Base-by-base conservation (phyloP, 192 early-diverging fungal species). In the Dimargaris verticillata region DNA sequence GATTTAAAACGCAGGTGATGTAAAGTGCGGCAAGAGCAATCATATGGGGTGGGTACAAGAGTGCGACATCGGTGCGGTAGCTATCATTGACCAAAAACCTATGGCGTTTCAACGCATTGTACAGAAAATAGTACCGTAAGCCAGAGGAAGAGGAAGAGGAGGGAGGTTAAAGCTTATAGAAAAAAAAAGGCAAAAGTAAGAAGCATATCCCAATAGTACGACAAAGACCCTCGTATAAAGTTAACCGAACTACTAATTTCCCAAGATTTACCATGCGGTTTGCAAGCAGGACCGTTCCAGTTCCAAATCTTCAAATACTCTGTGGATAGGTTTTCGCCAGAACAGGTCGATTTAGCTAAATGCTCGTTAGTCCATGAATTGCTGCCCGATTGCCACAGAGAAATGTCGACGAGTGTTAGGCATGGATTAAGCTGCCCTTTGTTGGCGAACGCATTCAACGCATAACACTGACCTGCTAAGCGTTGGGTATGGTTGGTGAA, bases 41-140 rank as follows among this genome's bases (percentile, higher is more conserved):
- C 63, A 93, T 81, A 51, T 92, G 82, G 22, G 93, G 93, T 14
- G 93, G 87, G 61, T 93, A 86, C 46, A 92, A 65, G n/a, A 95
- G 71, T 25, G 79, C 75, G 7, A 88, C 68, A 60, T 93, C 88
- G 0, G 87, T 88, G 38, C 81, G 72, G 63, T 83, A 92, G 28
- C 81, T 80, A 66, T 93, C 92, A 63, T 93, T 95, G 12, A 91
- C 70, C 20, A 92, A 78, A 46, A 77, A 90, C 66, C 67, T 71
- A 61, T 29, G 24, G 38, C n/a, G 11, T 42, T 38, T 5, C n/a
- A 43, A 38, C 12, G 3, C 25, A 58, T 62, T 62, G 60, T 44
- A 14, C 33, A 29, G 18, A 15, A 44, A 18, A 62, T 55, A n/a
- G 0, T 18, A n/a, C 47, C 12, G 12, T 48, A 3, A 48, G 12